Evolutionary conservation across 331 rosid genomes (phyloP).

Genomic region (Stylosanthes scabra): DNA sequence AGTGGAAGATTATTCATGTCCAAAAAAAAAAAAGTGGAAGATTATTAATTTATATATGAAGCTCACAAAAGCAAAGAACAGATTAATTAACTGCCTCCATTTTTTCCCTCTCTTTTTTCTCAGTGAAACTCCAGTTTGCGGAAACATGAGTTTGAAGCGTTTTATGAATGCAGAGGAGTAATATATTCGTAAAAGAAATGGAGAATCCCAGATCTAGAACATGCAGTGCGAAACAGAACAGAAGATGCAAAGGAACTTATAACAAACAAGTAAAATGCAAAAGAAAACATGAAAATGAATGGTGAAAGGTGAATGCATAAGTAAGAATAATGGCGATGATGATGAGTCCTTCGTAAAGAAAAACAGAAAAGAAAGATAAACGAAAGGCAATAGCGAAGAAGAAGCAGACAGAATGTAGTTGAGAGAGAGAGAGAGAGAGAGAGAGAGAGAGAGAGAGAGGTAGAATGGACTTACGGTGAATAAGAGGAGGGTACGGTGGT

Average conservation of each 20-base stretch:
- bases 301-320: too few relatives aligned
- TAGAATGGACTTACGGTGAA: too few relatives aligned
- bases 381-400: too few relatives aligned
- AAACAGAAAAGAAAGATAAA: too few relatives aligned
- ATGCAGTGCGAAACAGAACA: slow-evolving; percentile 21
- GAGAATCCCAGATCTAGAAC: slow-evolving; percentile 44
- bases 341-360: too few relatives aligned
- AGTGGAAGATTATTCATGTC: slow-evolving; percentile 25
- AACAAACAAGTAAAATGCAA: not conserved
- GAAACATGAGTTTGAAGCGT: not conserved
- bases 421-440: too few relatives aligned
- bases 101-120: not conserved
- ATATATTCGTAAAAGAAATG: not conserved
- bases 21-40: slow-evolving; percentile 34
- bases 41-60: not conserved
- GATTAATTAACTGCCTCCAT: not conserved
- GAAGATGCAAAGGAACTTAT: slow-evolving; percentile 9
- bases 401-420: too few relatives aligned
- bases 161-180: not conserved
- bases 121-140: not conserved
- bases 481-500: too few relatives aligned
- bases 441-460: too few relatives aligned
- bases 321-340: too few relatives aligned
- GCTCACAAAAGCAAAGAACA: slow-evolving; percentile 16
- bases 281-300: not conserved